Percentiles rank a stretch among this genome's conserved stretches.
Conservation (phyloP, 129 eudicot genomes). For the Pseudognaphalium luteoalbum region DNA sequence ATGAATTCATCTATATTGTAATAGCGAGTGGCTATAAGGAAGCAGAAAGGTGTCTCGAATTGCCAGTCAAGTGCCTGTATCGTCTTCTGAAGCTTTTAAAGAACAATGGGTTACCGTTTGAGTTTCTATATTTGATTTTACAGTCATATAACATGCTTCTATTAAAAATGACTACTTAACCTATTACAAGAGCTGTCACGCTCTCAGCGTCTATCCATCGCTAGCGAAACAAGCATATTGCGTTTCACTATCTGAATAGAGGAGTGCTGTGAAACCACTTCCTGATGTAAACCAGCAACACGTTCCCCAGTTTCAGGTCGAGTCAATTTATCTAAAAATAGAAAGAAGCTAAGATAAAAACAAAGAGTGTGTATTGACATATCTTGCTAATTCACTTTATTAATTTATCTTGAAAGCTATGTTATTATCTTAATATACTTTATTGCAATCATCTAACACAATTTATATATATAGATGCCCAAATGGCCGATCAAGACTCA, state of each 20-base stretch:
- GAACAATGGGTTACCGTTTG: conserved; percentile 39
- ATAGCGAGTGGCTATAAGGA: conserved; percentile 73
- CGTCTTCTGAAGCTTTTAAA: conserved; percentile 60
- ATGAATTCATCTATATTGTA: conserved; percentile 58
- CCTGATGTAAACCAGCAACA: no score
- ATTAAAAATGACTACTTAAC: not conserved
- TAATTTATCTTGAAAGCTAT: no score
- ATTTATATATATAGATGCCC: no score
- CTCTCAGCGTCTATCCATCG: not conserved
- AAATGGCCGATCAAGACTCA: not conserved
- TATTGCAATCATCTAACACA: not conserved
- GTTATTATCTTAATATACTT: no score
- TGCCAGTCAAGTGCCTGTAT: conserved; percentile 46
- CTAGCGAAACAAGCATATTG: not conserved
- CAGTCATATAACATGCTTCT: not conserved
- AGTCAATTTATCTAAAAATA: no score
- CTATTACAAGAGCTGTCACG: not conserved
- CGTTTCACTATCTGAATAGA: no score
- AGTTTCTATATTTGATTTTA: not conserved
- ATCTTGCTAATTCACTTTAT: no score
- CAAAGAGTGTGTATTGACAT: not conserved
- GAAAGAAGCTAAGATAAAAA: not conserved
- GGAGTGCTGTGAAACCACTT: no score
- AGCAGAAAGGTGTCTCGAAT: conserved; percentile 51
- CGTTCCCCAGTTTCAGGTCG: not conserved